A percentile compares a stretch with the other conserved stretches of the same genome.
Evolutionary conservation across 2,329 filamentous ascomycete genomes (phyloP).

Genomic region (Sporothrix dimorphospora): DNA sequence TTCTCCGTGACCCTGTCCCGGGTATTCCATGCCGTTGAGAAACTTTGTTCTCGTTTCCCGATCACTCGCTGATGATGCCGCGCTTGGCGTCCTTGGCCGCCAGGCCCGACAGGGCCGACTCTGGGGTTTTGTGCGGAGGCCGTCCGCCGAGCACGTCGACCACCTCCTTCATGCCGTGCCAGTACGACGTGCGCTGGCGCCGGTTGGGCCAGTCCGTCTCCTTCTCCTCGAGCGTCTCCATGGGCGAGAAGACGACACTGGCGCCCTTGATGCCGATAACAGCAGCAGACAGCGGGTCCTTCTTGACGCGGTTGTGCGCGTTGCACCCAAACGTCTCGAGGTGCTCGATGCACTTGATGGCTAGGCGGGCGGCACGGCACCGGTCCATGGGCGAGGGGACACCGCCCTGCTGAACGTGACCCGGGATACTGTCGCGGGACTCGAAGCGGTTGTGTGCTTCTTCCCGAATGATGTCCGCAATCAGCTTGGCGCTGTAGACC

Average conservation of each 20-base stretch:
- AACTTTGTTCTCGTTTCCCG: neutral
- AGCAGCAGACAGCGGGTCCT: conserved; percentile 71
- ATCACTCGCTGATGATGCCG: conserved; percentile 45
- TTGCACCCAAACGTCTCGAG: conserved; percentile 76
- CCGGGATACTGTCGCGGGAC: conserved; percentile 85
- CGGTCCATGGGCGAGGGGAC: conserved; percentile 96
- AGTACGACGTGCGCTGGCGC: conserved; percentile 81
- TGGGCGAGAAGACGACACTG: conserved; percentile 81
- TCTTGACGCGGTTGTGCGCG: conserved; percentile 67
- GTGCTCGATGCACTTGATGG: conserved; percentile 92
- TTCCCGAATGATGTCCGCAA: conserved; percentile 93
- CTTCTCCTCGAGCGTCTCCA: conserved; percentile 77
- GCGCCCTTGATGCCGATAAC: conserved; percentile 95
- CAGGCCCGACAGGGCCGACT: conserved; percentile 54
- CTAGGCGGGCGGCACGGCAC: conserved; percentile 85
- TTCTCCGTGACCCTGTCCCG: conserved; percentile 12
- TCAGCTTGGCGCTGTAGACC: conserved; percentile 89
- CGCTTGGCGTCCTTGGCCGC: conserved; percentile 65
- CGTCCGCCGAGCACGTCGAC: conserved; percentile 85
- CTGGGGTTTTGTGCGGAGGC: conserved; percentile 55
- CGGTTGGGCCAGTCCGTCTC: conserved; percentile 94
- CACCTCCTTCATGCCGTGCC: conserved; percentile 76
- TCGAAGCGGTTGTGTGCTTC: conserved; percentile 93
- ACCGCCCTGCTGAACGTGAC: conserved; percentile 92
- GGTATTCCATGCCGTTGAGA: neutral